phyloP scores from a whole-genome alignment of 306 rosid species.

The Trifolium fragiferum region DNA sequence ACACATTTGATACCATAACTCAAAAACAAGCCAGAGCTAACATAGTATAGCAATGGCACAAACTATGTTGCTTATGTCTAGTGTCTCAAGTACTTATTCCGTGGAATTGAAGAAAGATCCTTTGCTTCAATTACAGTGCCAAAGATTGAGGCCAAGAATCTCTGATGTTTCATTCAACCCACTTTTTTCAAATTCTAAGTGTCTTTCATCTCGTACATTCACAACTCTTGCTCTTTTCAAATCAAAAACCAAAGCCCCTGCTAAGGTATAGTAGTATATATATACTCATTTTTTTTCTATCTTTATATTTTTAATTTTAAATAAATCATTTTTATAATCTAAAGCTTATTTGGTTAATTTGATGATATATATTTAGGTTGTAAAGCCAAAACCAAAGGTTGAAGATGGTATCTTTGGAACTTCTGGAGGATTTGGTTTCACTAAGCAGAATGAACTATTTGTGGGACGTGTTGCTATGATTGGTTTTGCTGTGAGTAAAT shows the following conservation, averaged over 20 bases:
- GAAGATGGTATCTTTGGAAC: conserved; percentile 96
- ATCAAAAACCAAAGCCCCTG: conserved; percentile 79
- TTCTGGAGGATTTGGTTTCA: conserved; percentile 97
- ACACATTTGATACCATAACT: background rate
- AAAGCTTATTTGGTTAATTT: background rate
- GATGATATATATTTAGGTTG: conserved; percentile 50
- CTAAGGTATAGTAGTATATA: conserved; percentile 60
- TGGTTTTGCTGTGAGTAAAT: conserved; percentile 85
- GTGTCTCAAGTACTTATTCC: conserved; percentile 61
- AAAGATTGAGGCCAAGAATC: conserved; percentile 65
- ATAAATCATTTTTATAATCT: background rate
- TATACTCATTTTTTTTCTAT: conserved; percentile 5
- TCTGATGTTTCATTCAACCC: conserved; percentile 57
- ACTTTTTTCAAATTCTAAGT: conserved; percentile 41
- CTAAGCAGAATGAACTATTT: conserved; percentile 95
- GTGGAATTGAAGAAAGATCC: conserved; percentile 63
- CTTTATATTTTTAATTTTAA: background rate
- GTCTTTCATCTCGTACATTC: conserved; percentile 47
- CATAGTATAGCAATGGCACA: conserved; percentile 67
- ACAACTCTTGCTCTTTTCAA: conserved; percentile 74
- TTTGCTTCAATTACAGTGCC: conserved; percentile 58
- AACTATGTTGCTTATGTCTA: conserved; percentile 79
- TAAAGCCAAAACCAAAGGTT: conserved; percentile 72
- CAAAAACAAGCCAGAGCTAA: no score
- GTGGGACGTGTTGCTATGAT: conserved; percentile 98